Percentiles rank a stretch among this genome's conserved stretches.
Evolutionary conservation across 805 yeast species (phyloP).

Genomic region (Kregervanrija fluxuum): DNA sequence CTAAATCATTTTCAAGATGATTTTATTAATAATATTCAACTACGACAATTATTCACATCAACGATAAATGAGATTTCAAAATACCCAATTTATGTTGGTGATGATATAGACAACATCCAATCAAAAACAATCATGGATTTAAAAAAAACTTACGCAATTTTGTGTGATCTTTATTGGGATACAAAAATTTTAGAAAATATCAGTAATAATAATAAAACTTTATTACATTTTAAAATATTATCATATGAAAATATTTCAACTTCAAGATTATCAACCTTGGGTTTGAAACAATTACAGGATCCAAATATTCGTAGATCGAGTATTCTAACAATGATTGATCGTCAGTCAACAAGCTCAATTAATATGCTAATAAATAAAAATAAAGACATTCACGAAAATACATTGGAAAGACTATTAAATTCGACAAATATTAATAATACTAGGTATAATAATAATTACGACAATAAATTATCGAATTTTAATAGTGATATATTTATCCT

Average conservation of each 20-base stretch:
- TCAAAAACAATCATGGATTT: slow-evolving; percentile 26
- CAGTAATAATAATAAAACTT: slow-evolving; percentile 8
- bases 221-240: slow-evolving; percentile 16
- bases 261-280: slow-evolving; percentile 31
- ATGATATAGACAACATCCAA: slow-evolving; percentile 11
- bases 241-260: slow-evolving; percentile 22
- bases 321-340: slow-evolving; percentile 29
- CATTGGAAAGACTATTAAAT: too few relatives aligned
- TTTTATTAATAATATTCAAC: slow-evolving; percentile 47
- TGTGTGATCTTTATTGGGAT: slow-evolving; percentile 29
- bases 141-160: slow-evolving; percentile 26
- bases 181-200: slow-evolving; percentile 17
- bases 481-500: slow-evolving; percentile 19
- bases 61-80: slow-evolving; percentile 35
- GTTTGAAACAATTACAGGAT: slow-evolving; percentile 31
- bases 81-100: slow-evolving; percentile 14
- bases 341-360: slow-evolving; percentile 18
- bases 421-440: too few relatives aligned
- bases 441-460: too few relatives aligned
- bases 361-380: slow-evolving; percentile 11
- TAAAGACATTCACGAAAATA: too few relatives aligned
- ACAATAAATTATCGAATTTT: too few relatives aligned
- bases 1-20: slow-evolving; percentile 83
- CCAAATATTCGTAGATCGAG: slow-evolving; percentile 36
- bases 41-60: slow-evolving; percentile 37